These are phyloP conservation scores for Penstemon davidsonii DNA, from an alignment of 257 asterid species.

Conservation along the genomic window DNA sequence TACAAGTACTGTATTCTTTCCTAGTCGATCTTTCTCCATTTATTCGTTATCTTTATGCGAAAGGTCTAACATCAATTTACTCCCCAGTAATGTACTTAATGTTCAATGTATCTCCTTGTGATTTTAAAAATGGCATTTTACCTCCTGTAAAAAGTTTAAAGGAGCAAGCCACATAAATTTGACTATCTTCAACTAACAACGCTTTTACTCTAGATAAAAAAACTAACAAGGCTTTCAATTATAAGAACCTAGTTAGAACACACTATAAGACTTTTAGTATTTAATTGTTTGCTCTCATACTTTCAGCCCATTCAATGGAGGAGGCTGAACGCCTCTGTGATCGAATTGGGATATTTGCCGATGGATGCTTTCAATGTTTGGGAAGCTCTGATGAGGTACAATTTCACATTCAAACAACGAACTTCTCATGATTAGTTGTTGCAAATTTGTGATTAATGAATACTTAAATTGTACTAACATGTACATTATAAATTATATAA, in stretches of 20 bases:
- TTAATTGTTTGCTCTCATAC: conserved; percentile 4
- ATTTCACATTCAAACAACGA: background rate
- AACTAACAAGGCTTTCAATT: background rate
- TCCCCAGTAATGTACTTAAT: too few species aligned
- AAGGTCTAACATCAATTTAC: too few species aligned
- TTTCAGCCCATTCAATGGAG: conserved; percentile 37
- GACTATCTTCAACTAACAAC: background rate
- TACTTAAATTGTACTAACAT: background rate
- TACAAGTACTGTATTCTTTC: conserved; percentile 20
- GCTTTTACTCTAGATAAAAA: too few species aligned
- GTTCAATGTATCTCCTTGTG: too few species aligned
- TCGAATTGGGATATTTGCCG: conserved; percentile 33
- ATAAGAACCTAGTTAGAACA: background rate
- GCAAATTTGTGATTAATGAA: too few species aligned
- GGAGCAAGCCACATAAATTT: background rate
- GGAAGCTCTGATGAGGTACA: conserved; percentile 32
- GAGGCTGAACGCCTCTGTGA: conserved; percentile 34
- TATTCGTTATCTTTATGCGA: too few species aligned
- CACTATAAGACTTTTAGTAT: too few species aligned
- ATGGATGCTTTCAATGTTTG: conserved; percentile 29
- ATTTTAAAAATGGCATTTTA: too few species aligned
- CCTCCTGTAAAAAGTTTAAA: too few species aligned
- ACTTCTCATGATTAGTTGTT: background rate
- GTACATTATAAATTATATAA: background rate
- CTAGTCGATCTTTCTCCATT: background rate